A percentile compares a stretch with the other conserved stretches of the same genome.
Conservation (phyloP, 306 rosid genomes). For the Senna siamea region DNA sequence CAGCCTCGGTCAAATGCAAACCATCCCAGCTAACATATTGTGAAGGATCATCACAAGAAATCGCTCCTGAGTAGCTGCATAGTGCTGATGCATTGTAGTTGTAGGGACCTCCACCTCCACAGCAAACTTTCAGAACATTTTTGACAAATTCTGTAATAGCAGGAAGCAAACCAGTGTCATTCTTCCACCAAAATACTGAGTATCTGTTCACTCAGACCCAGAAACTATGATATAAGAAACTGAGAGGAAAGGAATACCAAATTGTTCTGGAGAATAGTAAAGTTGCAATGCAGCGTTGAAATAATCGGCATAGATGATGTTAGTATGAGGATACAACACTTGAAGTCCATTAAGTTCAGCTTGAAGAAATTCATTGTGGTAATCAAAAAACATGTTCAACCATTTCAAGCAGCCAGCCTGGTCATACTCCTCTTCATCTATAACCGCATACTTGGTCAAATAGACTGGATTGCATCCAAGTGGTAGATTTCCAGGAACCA, state of each 20-base stretch:
- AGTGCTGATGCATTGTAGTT: conserved; percentile 37
- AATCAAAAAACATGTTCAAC: conserved; percentile 44
- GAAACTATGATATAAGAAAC: background rate
- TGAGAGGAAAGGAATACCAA: conserved; percentile 40
- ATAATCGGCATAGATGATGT: conserved; percentile 59
- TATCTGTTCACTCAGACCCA: conserved; percentile 1
- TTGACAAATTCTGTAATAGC: conserved; percentile 44
- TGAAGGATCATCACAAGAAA: conserved; percentile 52
- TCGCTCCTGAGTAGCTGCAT: conserved; percentile 39
- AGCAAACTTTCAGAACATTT: conserved; percentile 44
- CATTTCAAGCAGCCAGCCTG: conserved; percentile 54
- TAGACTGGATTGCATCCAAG: conserved; percentile 55
- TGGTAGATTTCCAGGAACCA: conserved; percentile 66
- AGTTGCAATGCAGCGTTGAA: conserved; percentile 47
- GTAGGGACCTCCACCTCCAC: conserved; percentile 53
- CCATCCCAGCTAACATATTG: conserved; percentile 66
- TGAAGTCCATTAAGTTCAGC: conserved; percentile 42
- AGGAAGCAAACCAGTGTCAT: conserved; percentile 15
- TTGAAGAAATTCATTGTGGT: conserved; percentile 54
- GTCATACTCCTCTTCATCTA: conserved; percentile 43
- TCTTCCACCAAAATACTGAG: too few relatives aligned
- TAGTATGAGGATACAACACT: conserved; percentile 44
- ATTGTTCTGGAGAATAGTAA: conserved; percentile 46
- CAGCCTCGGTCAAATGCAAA: conserved; percentile 70
- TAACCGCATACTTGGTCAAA: conserved; percentile 38